phyloP scores from a whole-genome alignment of 768 basidiomycete genomes.

The Tylopilus balloui region DNA sequence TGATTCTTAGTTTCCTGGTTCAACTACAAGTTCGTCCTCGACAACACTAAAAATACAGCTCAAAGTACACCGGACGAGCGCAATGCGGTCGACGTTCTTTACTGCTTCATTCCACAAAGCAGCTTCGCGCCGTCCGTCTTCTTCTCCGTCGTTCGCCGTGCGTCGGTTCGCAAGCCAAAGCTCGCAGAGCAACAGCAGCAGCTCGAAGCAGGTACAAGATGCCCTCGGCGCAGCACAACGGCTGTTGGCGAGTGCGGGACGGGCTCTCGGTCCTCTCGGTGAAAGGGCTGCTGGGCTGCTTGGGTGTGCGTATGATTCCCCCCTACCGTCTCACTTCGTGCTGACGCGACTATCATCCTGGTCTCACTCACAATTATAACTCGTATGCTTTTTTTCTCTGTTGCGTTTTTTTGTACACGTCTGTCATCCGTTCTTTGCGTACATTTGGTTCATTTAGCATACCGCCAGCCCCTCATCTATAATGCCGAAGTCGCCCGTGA shows the following conservation, averaged over 20 bases:
- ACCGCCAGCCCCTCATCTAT: conserved; percentile 73
- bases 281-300: conserved; percentile 56
- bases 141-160: conserved; percentile 12
- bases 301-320: conserved; percentile 39
- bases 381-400: neutral
- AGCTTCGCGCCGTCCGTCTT: conserved; percentile 12
- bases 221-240: conserved; percentile 55
- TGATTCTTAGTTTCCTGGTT: neutral
- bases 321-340: neutral
- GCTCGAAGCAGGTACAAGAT: conserved; percentile 69
- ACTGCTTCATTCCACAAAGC: conserved; percentile 25
- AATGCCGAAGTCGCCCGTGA: conserved; percentile 76
- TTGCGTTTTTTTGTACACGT: neutral
- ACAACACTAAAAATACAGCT: conserved; percentile 1
- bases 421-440: neutral
- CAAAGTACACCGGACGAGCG: conserved; percentile 4
- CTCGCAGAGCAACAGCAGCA: conserved; percentile 36
- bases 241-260: conserved; percentile 47
- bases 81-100: conserved; percentile 26
- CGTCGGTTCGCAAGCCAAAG: conserved; percentile 35
- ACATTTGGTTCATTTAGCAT: conserved; percentile 40
- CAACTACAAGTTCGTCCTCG: conserved; percentile 3
- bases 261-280: conserved; percentile 44
- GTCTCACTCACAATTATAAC: neutral
- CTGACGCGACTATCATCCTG: conserved; percentile 4